Evolutionary conservation across 257 asterid genomes (phyloP), one percentile per base, ranked within the genome.

Genomic region (Eustoma russellianum): DNA sequence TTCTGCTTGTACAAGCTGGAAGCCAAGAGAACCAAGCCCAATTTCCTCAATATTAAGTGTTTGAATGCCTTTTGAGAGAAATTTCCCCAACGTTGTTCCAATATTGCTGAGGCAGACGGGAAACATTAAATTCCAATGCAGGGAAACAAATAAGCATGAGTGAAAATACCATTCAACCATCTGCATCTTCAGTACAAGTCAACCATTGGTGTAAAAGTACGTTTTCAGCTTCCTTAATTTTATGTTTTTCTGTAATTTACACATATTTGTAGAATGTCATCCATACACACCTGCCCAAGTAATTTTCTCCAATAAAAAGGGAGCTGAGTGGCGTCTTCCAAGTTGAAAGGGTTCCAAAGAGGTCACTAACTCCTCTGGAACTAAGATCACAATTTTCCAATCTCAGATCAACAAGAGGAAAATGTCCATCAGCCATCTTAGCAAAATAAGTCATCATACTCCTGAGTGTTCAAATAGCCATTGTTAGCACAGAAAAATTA

Each of bases 331-430:
- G 93, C 50, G 68, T 81, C 65, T 66, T 77, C 86, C 81, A 69
- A 41, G 73, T 64, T 44, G 93, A 82, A 65, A 92, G 88, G 62
- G 76, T 81, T 67, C 38, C 66, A 62, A 92, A 69, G 63, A 92
- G 94, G 72, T 75, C 71, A 66, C 49, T 66, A 59, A 73, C 82
- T 52, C 81, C 79, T 15, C 59, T 33, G 71, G 71, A 75, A 47
- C 88, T 64, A 71, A 88, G 93, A 53, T 80, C 93, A 55, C 98
- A 92, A 41, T 80, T 79, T 73, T 63, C 95, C 70, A 92, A 80
- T 77, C 72, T 91, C 83, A 91, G 72, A 63, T 82, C 86, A 55
- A 62, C 62, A 51, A 91, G 82, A 8, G 79, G 66, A 55, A 62
- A 60, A 56, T 69, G 70, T 67, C 77, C 70, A 61, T 63, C 50